phyloP scores from a whole-genome alignment of 1,284 basidiomycete species.

The Kwoniella shivajii region DNA sequence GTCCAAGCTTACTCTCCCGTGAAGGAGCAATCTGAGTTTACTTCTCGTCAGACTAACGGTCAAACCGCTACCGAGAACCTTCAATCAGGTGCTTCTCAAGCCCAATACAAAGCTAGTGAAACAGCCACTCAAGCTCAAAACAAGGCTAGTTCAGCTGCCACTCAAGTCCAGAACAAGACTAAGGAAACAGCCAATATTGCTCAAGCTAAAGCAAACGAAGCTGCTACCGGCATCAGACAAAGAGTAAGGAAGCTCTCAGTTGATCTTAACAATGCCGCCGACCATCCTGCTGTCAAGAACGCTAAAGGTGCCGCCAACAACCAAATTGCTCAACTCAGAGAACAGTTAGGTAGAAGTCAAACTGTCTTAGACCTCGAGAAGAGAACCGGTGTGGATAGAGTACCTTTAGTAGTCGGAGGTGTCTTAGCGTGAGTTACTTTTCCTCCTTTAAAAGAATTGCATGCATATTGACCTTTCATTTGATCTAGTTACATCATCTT shows the following conservation, averaged over 20 bases:
- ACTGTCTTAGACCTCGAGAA: conserved; percentile 35
- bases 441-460: background rate
- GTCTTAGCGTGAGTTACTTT: conserved; percentile 30
- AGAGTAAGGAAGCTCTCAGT: conserved; percentile 24
- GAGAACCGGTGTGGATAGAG: conserved; percentile 39
- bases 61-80: background rate
- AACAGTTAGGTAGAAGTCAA: conserved; percentile 32
- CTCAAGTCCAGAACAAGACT: background rate
- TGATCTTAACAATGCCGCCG: conserved; percentile 27
- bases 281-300: conserved; percentile 38
- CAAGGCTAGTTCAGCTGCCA: conserved; percentile 2
- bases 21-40: background rate
- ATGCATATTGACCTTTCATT: background rate
- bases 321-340: conserved; percentile 32
- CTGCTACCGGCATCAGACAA: conserved; percentile 25
- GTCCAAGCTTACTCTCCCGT: background rate
- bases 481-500: conserved; percentile 40
- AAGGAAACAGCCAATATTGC: background rate
- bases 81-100: background rate
- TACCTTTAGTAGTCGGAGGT: conserved; percentile 36
- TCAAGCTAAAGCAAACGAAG: conserved; percentile 7
- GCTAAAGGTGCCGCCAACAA: conserved; percentile 27
- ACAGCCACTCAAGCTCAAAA: conserved; percentile 1
- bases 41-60: background rate
- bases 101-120: conserved; percentile 6